Conservation (phyloP, 2,329 filamentous ascomycete species). For the Fulvia fulva region DNA sequence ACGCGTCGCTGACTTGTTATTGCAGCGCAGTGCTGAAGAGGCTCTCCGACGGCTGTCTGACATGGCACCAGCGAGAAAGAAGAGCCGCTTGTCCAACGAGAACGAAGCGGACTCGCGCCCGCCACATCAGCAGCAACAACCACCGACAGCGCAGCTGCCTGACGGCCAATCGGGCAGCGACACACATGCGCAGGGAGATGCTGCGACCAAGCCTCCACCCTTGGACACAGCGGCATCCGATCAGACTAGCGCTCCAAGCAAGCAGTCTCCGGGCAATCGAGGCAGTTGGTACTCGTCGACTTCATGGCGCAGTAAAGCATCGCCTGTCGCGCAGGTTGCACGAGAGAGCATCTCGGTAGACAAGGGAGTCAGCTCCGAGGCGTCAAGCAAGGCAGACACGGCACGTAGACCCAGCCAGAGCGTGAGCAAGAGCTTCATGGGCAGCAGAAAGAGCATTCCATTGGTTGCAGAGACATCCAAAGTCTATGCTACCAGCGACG, state of each 20-base stretch:
- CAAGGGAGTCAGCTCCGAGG: constrained; percentile 41
- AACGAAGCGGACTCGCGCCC: constrained; percentile 12
- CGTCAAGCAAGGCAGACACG: constrained; percentile 28
- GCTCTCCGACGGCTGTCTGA: not conserved
- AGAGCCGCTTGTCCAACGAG: constrained; percentile 22
- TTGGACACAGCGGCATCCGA: not conserved
- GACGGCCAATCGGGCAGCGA: constrained; percentile 11
- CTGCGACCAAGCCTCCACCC: not conserved
- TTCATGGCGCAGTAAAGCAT: constrained; percentile 40
- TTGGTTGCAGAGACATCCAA: constrained; percentile 45
- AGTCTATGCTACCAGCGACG: constrained; percentile 38
- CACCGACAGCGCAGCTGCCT: not conserved
- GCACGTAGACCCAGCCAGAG: constrained; percentile 27
- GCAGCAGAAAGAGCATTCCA: constrained; percentile 42
- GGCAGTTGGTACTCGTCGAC: constrained; percentile 45
- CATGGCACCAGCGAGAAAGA: constrained; percentile 26
- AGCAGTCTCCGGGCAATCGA: constrained; percentile 6
- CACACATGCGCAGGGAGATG: constrained; percentile 5
- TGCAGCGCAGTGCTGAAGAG: not conserved
- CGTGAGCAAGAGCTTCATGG: constrained; percentile 40
- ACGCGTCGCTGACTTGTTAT: not conserved
- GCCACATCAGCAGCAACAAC: not conserved
- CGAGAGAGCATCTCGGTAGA: constrained; percentile 45
- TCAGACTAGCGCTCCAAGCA: not conserved
- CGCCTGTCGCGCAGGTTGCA: constrained; percentile 44